phyloP scores from a whole-genome alignment of 2,329 filamentous ascomycete species.

The Nannizziopsis barbatae region DNA sequence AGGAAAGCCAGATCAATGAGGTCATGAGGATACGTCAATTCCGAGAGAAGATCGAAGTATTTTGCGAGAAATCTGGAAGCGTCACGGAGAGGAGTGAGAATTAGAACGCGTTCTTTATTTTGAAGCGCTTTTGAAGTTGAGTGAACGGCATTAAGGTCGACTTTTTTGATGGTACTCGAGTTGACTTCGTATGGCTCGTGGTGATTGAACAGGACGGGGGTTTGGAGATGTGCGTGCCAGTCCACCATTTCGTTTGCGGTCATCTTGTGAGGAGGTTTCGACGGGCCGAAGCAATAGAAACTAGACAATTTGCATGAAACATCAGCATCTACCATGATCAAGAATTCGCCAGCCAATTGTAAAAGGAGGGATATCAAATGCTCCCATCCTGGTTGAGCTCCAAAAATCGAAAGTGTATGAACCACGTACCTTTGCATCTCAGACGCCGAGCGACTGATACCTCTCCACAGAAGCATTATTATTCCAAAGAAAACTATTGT shows the following conservation, averaged over 20 bases:
- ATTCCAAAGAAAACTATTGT: constrained; percentile 59
- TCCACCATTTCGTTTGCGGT: constrained; percentile 76
- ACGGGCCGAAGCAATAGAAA: constrained; percentile 94
- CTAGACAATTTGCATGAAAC: constrained; percentile 38
- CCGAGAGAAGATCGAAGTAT: constrained; percentile 84
- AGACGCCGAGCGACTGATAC: constrained; percentile 64
- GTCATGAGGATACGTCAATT: constrained; percentile 86
- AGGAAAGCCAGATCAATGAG: constrained; percentile 93
- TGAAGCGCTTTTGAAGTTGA: constrained; percentile 66
- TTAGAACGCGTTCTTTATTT: constrained; percentile 79
- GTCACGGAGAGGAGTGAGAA: constrained; percentile 87
- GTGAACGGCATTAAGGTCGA: constrained; percentile 74
- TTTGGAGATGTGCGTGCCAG: constrained; percentile 81
- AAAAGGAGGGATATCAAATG: neutral
- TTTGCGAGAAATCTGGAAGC: constrained; percentile 70
- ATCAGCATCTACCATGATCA: neutral
- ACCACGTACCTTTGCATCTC: constrained; percentile 76
- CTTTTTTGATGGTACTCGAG: constrained; percentile 60
- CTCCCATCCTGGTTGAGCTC: too few species aligned
- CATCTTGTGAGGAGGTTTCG: constrained; percentile 95
- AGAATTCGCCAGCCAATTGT: neutral
- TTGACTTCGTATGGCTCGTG: constrained; percentile 81
- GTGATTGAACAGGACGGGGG: constrained; percentile 92
- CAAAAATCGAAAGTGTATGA: neutral
- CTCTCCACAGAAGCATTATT: constrained; percentile 76